Base-by-base conservation (phyloP, 805 yeast genomes). In the Saccharomycopsis capsularis region DNA sequence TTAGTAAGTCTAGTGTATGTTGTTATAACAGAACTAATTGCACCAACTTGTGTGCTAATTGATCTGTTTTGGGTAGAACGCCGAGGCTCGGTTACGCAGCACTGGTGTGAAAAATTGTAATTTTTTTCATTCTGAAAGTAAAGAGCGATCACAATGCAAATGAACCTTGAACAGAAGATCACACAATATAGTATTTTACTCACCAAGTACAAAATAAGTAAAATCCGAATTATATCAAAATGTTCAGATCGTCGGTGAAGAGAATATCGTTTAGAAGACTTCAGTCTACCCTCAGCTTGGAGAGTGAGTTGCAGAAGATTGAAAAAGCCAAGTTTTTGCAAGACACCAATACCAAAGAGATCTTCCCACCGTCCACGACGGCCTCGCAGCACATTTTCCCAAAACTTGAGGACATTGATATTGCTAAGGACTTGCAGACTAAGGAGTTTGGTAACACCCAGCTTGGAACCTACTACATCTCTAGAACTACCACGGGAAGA, bases 401-500 rank as follows among this genome's bases (percentile, higher is more conserved):
- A 36, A 32, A 34, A 32, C 42, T 51, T 32, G 53, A 50, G 13
- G n/a, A 36, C 6, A 50, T 52, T 7, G 42, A 42, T 34, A 41
- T 51, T 38, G 34, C 30, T 11, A 36, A 21, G 4, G 55, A 52
- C 25, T 29, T 52, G 18, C 48, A 36, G 23, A 27, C 38, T 16
- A 46, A 47, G 32, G 24, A 16, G 18, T 39, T 49, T 37, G 29
- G 38, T 32, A 40, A 29, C 27, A 21, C 34, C 4, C 27, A 29
- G 7, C 25, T 40, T 9, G 53, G 49, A 15, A n/a, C 18, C 13
- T 52, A 52, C 55, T 64, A 21, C 16, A 44, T 52, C 15, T 32
- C 46, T 7, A 79, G 83, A 62, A 72, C 86, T 5, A 65, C 47
- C 4, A 73, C 68, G 42, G 88, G 91, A 3, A 79, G 83, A 60